Percentiles rank a stretch among this genome's conserved stretches.
These are phyloP conservation scores for Cardiospermum halicacabum DNA, from an alignment of 345 rosid species.

Conservation along the genomic window DNA sequence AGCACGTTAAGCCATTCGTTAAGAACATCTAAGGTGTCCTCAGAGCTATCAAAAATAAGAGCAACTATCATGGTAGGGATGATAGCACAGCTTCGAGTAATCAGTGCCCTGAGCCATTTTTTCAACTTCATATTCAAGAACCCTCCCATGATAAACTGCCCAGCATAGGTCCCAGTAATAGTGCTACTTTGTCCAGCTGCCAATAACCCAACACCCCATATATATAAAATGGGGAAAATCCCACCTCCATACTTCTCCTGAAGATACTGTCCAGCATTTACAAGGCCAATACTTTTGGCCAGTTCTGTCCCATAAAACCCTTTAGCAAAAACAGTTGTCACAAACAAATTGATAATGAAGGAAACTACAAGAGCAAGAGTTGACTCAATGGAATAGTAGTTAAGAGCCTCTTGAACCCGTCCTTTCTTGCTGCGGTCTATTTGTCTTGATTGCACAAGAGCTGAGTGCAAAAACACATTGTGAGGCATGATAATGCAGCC, in stretches of 20 bases:
- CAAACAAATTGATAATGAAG: conserved; percentile 81
- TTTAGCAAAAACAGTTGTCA: conserved; percentile 85
- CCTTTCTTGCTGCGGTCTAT: conserved; percentile 55
- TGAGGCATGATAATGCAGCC: conserved; percentile 98
- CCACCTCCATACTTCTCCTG: conserved; percentile 90
- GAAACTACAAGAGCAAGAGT: conserved; percentile 67
- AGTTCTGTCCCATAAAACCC: conserved; percentile 73
- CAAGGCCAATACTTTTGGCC: conserved; percentile 74
- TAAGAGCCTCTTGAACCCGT: conserved; percentile 77
- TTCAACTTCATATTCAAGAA: conserved; percentile 80
- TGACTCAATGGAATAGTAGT: conserved; percentile 83
- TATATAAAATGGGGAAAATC: conserved; percentile 75
- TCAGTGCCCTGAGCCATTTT: conserved; percentile 91
- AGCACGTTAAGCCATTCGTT: conserved; percentile 94
- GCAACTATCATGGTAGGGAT: conserved; percentile 85
- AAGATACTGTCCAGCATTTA: conserved; percentile 85
- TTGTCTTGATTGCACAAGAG: conserved; percentile 91
- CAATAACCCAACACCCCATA: conserved; percentile 83
- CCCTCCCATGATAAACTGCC: conserved; percentile 98
- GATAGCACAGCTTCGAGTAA: conserved; percentile 83
- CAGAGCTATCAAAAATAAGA: conserved; percentile 64
- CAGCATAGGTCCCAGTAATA: conserved; percentile 85
- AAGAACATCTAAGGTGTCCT: conserved; percentile 59
- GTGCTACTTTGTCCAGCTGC: conserved; percentile 99
- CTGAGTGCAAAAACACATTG: conserved; percentile 88